A percentile compares a stretch with the other conserved stretches of the same genome.
Conservation (phyloP, 2,329 filamentous ascomycete genomes). For the Fusarium chuoi region DNA sequence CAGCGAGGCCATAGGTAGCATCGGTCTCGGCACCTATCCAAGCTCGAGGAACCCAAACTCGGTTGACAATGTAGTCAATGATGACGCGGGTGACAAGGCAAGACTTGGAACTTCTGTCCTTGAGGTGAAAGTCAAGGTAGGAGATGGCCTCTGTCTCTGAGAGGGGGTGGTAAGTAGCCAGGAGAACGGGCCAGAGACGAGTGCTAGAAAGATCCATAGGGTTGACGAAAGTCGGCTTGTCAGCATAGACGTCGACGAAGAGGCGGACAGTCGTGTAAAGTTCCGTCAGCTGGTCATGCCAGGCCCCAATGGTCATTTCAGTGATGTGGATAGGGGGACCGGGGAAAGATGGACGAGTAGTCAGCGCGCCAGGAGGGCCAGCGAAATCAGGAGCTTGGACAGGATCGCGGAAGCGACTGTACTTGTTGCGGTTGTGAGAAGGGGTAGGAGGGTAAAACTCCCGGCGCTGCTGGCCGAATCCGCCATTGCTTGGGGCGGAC, state of each 20-base stretch:
- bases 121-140: slow-evolving; percentile 55
- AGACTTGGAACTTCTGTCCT: slow-evolving; percentile 52
- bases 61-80: slow-evolving; percentile 55
- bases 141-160: slow-evolving; percentile 52
- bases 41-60: slow-evolving; percentile 53
- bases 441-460: slow-evolving; percentile 47
- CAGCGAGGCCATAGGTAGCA: slow-evolving; percentile 48
- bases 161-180: slow-evolving; percentile 52
- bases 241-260: slow-evolving; percentile 51
- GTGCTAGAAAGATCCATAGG: slow-evolving; percentile 44
- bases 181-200: slow-evolving; percentile 51
- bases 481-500: slow-evolving; percentile 27
- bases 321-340: slow-evolving; percentile 51
- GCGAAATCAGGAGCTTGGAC: slow-evolving; percentile 32
- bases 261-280: slow-evolving; percentile 50
- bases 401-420: slow-evolving; percentile 46
- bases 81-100: slow-evolving; percentile 57
- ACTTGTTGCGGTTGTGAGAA: slow-evolving; percentile 44
- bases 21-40: slow-evolving; percentile 53
- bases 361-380: slow-evolving; percentile 25
- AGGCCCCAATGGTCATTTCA: slow-evolving; percentile 47
- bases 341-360: slow-evolving; percentile 29
- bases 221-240: slow-evolving; percentile 45
- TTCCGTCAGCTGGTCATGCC: slow-evolving; percentile 52
- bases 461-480: slow-evolving; percentile 37